A percentile compares a stretch with the other conserved stretches of the same genome.
phyloP scores from a whole-genome alignment of 2,329 filamentous ascomycete species.

The Phyllosticta citribraziliensis region DNA sequence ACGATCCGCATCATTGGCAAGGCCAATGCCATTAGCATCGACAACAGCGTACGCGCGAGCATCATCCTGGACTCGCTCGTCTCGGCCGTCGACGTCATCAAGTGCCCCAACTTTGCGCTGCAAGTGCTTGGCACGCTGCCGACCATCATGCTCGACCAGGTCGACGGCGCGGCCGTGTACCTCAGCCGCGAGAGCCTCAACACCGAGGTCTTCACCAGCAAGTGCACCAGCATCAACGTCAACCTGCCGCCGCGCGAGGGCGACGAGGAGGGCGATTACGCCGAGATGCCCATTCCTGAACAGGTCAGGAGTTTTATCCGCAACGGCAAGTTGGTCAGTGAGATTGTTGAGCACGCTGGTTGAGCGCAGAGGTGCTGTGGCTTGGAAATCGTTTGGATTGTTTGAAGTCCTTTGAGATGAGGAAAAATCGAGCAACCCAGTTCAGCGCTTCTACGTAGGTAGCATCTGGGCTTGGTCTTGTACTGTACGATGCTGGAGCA shows the following conservation, averaged over 20 bases:
- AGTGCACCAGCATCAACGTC: conserved; percentile 78
- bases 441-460: too few species aligned
- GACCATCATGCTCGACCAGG: conserved; percentile 83
- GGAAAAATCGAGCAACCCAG: not conserved
- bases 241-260: conserved; percentile 62
- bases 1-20: conserved; percentile 87
- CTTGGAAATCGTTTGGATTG: not conserved
- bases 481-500: too few species aligned
- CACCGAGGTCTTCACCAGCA: conserved; percentile 83
- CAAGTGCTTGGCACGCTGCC: conserved; percentile 81
- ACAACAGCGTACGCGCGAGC: conserved; percentile 77
- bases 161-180: conserved; percentile 83
- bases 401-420: not conserved
- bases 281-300: conserved; percentile 77
- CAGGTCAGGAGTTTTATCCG: conserved; percentile 78
- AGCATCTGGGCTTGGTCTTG: too few species aligned
- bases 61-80: conserved; percentile 84
- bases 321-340: conserved; percentile 69
- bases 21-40: conserved; percentile 91
- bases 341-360: conserved; percentile 92
- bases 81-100: conserved; percentile 88
- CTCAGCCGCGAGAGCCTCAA: conserved; percentile 67
- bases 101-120: conserved; percentile 87
- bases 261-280: conserved; percentile 67
- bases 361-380: conserved; percentile 27